phyloP scores from a whole-genome alignment of 139 green algal genomes.

The Pseudopediastrum boryanum region DNA sequence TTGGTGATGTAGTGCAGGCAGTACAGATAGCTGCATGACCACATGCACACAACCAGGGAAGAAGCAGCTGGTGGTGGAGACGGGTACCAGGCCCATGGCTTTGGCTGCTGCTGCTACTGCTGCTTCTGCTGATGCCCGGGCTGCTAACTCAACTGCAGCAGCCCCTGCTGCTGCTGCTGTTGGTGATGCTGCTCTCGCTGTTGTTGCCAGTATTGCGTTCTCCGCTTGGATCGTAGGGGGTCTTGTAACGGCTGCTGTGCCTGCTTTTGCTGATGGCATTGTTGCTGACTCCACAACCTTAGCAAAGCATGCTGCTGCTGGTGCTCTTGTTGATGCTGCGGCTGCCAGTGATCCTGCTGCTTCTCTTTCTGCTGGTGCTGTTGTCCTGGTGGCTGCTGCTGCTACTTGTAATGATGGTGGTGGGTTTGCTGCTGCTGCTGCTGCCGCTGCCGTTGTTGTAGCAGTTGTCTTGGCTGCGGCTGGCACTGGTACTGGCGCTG shows the following conservation, averaged over 20 bases:
- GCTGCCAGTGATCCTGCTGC: background rate
- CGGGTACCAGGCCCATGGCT: too few species aligned
- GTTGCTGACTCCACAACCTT: background rate
- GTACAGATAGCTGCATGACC: too few species aligned
- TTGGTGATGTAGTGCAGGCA: too few species aligned
- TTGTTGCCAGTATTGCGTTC: conserved; percentile 8
- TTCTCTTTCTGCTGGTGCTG: too few species aligned
- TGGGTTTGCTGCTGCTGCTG: background rate
- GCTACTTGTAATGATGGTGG: background rate
- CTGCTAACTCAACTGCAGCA: background rate
- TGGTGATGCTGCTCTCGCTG: conserved; percentile 17
- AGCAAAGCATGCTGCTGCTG: background rate
- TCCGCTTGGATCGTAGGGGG: too few species aligned
- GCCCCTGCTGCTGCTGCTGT: conserved; percentile 2
- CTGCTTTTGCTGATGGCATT: background rate
- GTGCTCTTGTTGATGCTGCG: background rate
- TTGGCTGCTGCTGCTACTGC: conserved; percentile 8
- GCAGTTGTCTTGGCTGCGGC: background rate
- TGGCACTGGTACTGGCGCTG: background rate
- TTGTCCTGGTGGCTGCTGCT: background rate
- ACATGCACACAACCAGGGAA: too few species aligned
- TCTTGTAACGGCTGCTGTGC: conserved; percentile 6
- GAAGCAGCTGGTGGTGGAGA: too few species aligned
- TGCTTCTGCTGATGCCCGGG: background rate
- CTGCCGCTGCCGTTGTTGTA: background rate